Conservation (phyloP, 202 grass and related monocot species). For the Setaria italica region DNA sequence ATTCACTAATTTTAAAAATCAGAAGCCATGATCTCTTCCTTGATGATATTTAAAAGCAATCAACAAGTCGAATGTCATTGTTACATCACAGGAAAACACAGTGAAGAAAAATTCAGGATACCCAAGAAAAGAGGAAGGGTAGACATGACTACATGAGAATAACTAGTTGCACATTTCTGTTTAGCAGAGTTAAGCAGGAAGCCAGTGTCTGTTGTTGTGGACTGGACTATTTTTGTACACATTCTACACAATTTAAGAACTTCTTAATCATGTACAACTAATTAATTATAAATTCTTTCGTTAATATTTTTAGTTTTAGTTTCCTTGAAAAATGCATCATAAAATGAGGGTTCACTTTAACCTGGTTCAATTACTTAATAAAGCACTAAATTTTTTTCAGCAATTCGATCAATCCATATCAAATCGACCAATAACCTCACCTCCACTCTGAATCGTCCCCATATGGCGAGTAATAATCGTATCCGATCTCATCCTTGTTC, state of each 20-base stretch:
- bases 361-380: neutral
- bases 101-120: neutral
- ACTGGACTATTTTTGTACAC: neutral
- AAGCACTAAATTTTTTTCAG: neutral
- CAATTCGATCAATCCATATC: neutral
- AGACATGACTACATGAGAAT: neutral
- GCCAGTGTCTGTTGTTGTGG: neutral
- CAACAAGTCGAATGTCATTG: neutral
- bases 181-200: neutral
- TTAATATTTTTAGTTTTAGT: neutral
- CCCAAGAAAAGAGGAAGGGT: neutral
- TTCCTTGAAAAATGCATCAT: neutral
- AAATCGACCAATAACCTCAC: conserved; percentile 40
- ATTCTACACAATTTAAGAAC: neutral
- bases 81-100: neutral
- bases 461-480: conserved; percentile 91
- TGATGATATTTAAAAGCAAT: neutral
- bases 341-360: neutral
- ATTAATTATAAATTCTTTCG: neutral
- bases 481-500: conserved; percentile 72
- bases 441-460: conserved; percentile 88
- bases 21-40: neutral
- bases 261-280: neutral
- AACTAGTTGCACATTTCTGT: neutral
- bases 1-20: neutral